A percentile compares a stretch with the other conserved stretches of the same genome.
phyloP scores from a whole-genome alignment of 768 basidiomycete species.

The Mycena polygramma region DNA sequence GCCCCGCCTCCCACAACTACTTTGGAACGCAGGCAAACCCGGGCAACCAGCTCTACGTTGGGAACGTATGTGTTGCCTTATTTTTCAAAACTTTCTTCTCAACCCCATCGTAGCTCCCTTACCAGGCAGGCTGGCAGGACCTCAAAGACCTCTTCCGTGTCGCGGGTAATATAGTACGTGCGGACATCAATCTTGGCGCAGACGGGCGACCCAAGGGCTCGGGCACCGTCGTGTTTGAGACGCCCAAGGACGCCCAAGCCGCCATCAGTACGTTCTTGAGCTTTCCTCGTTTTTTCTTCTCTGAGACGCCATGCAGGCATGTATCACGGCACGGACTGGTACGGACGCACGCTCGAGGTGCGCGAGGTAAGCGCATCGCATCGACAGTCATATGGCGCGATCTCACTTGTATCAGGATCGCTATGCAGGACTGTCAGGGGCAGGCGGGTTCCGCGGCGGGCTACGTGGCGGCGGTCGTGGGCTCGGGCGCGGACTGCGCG shows the following conservation, averaged over 20 bases:
- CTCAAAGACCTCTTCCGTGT: conserved; percentile 97
- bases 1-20: conserved; percentile 84
- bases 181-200: conserved; percentile 94
- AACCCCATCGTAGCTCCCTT: conserved; percentile 76
- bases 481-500: conserved; percentile 47
- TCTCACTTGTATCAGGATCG: conserved; percentile 70
- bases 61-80: conserved; percentile 73
- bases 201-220: conserved; percentile 96
- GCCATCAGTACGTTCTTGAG: conserved; percentile 80
- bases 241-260: conserved; percentile 88
- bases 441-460: conserved; percentile 71
- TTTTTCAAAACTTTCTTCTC: conserved; percentile 2
- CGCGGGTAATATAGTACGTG: conserved; percentile 94
- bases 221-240: conserved; percentile 97
- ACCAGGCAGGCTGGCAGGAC: conserved; percentile 99
- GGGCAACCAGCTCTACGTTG: conserved; percentile 94
- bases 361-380: conserved; percentile 75
- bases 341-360: conserved; percentile 94
- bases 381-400: not conserved
- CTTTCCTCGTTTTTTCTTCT: not conserved
- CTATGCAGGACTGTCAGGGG: conserved; percentile 86
- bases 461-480: conserved; percentile 62
- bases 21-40: conserved; percentile 74
- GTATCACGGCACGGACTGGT: conserved; percentile 99
- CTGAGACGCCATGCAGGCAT: conserved; percentile 67